Evolutionary conservation across 1,139 yeast genomes (phyloP).

Genomic region (Kluyveromyces sp.): DNA sequence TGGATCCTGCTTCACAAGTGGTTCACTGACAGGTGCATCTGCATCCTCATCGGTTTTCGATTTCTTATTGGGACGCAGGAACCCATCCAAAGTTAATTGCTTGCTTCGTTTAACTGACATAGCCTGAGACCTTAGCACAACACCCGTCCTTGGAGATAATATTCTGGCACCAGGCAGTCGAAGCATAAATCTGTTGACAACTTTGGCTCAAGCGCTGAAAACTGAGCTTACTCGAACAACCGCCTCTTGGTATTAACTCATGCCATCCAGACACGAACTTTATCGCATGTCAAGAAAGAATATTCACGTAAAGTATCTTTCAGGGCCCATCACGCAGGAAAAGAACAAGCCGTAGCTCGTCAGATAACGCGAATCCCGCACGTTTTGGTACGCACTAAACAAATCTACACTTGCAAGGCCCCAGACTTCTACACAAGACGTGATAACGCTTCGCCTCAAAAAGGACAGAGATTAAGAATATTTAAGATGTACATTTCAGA

Average conservation of each 20-base stretch:
- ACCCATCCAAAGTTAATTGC: constrained; percentile 6
- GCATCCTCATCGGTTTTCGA: not conserved
- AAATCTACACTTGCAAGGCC: too few relatives aligned
- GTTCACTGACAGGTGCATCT: not conserved
- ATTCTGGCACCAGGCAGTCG: not conserved
- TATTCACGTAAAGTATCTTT: not conserved
- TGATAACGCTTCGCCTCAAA: too few relatives aligned
- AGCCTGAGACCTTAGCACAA: not conserved
- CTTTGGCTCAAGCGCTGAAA: not conserved
- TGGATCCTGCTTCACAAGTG: not conserved
- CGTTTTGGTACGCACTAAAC: too few relatives aligned
- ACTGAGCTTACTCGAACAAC: too few relatives aligned
- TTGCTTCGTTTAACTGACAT: constrained; percentile 5
- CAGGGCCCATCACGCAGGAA: too few relatives aligned
- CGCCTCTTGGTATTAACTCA: too few relatives aligned
- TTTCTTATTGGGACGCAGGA: constrained; percentile 2
- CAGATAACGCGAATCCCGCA: too few relatives aligned
- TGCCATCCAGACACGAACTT: not conserved
- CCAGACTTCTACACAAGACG: not conserved
- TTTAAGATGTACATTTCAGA: constrained; percentile 53
- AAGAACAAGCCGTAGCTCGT: too few relatives aligned
- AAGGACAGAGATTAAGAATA: not conserved
- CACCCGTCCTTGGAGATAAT: not conserved
- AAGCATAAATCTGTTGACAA: not conserved
- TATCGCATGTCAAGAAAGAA: not conserved